Conservation (phyloP, 2,329 filamentous ascomycete genomes). For the Cordyceps tenuipes region DNA sequence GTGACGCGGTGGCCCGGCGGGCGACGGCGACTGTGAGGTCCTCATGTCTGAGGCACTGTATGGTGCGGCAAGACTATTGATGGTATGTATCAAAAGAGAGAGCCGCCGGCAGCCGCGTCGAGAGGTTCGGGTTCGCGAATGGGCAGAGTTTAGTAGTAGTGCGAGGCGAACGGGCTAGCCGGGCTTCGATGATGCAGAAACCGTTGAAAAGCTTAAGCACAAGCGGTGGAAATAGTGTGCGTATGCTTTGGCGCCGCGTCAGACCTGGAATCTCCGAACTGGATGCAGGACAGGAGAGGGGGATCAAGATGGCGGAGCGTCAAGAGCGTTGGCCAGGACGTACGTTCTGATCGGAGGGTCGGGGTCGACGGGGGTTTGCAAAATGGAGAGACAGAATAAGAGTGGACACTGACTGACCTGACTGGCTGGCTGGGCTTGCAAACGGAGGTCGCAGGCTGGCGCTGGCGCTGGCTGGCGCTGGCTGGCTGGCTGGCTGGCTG, state of each 20-base stretch:
- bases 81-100: neutral
- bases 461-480: neutral
- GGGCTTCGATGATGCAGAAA: neutral
- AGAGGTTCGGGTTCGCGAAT: neutral
- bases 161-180: neutral
- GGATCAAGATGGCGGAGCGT: neutral
- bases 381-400: conserved; percentile 6
- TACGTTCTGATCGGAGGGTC: neutral
- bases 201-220: neutral
- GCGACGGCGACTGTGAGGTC: conserved; percentile 24
- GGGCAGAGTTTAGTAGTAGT: neutral
- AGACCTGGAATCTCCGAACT: neutral
- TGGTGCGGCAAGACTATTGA: neutral
- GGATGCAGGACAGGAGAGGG: neutral
- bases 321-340: neutral
- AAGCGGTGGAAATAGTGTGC: neutral
- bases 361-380: conserved; percentile 5
- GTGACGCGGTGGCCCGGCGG: conserved; percentile 25
- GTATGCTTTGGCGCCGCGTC: too few species aligned
- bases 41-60: conserved; percentile 23
- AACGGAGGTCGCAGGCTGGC: conserved; percentile 1
- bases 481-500: neutral
- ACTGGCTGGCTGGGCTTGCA: neutral
- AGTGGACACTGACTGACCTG: neutral
- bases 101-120: neutral